Conservation (phyloP, 2,329 filamentous ascomycete species). For the Chaetomium globosum region DNA sequence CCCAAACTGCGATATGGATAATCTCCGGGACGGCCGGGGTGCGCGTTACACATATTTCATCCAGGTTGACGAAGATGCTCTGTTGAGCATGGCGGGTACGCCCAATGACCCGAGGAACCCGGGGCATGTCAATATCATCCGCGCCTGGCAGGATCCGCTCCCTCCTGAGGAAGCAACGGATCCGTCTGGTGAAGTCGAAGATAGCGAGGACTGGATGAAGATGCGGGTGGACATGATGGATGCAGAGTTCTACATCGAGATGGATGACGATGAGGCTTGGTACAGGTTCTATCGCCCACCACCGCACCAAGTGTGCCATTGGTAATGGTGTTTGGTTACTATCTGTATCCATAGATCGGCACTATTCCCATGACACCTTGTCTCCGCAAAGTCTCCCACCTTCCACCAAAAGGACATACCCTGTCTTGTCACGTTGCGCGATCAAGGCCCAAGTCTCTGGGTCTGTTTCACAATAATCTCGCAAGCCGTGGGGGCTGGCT, state of each 20-base stretch:
- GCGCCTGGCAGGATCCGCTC: neutral
- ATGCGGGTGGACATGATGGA: neutral
- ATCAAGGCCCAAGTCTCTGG: neutral
- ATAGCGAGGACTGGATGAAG: constrained; percentile 2
- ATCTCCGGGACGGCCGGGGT: neutral
- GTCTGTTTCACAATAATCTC: neutral
- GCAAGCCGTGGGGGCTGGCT: neutral
- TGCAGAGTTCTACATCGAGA: neutral
- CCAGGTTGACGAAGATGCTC: neutral
- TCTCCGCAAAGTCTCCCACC: neutral
- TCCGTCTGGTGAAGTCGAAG: neutral
- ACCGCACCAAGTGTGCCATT: neutral
- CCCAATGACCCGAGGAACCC: neutral
- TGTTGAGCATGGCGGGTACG: neutral
- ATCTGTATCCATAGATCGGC: neutral
- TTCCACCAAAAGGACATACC: too few relatives aligned
- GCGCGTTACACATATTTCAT: constrained; percentile 1
- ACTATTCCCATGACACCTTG: neutral
- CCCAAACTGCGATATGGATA: neutral
- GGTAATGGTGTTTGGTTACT: neutral
- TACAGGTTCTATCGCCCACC: neutral
- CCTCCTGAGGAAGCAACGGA: neutral
- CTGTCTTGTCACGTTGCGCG: too few relatives aligned
- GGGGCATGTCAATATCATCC: neutral
- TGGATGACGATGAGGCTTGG: neutral